Percentiles rank a stretch among this genome's conserved stretches.
phyloP scores from a whole-genome alignment of 768 basidiomycete species.

The Tricholoma bakamatsutake region DNA sequence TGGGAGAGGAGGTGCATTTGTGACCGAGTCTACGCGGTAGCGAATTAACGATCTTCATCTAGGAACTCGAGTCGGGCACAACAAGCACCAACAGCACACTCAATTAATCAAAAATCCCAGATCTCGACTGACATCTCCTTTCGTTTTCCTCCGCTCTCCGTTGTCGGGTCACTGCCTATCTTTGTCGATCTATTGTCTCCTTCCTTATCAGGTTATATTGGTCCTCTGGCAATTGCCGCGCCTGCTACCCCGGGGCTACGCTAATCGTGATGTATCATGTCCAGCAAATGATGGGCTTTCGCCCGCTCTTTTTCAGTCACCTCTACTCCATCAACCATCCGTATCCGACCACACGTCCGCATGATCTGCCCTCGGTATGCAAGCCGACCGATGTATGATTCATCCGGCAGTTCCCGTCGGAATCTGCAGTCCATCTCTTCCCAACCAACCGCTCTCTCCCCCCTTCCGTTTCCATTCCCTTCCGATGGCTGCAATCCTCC shows the following conservation, averaged over 20 bases:
- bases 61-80: too few species aligned
- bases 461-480: conserved; percentile 17
- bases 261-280: conserved; percentile 21
- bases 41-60: conserved; percentile 12
- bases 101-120: too few species aligned
- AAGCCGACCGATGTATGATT: conserved; percentile 77
- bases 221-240: too few species aligned
- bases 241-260: conserved; percentile 24
- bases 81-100: too few species aligned
- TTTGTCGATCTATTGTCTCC: too few species aligned
- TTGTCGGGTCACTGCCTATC: too few species aligned
- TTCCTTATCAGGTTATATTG: too few species aligned
- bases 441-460: conserved; percentile 42
- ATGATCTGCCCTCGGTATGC: conserved; percentile 89
- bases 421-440: conserved; percentile 78
- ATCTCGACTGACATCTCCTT: too few species aligned
- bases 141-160: too few species aligned
- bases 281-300: conserved; percentile 71
- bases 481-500: conserved; percentile 64
- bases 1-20: not conserved
- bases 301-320: conserved; percentile 79
- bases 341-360: conserved; percentile 60
- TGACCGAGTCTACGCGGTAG: conserved; percentile 7
- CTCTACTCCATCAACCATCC: conserved; percentile 80
- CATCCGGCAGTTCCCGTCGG: conserved; percentile 86